A percentile compares a stretch with the other conserved stretches of the same genome.
Evolutionary conservation across 352 stramenopile genomes (phyloP).

Genomic region (Phytophthora citricola): DNA sequence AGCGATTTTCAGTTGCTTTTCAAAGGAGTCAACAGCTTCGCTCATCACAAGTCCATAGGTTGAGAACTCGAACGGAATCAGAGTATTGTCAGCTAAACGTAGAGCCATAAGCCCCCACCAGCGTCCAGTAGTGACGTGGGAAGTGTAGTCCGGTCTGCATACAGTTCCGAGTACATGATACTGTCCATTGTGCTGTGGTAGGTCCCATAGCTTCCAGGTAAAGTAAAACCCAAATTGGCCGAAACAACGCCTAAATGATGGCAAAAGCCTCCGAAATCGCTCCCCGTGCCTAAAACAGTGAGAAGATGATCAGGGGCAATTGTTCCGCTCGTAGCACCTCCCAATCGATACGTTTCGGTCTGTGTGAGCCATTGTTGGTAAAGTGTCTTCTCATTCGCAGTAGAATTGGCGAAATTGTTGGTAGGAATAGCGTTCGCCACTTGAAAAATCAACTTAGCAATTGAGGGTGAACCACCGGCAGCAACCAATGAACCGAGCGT

Average conservation of each 20-base stretch:
- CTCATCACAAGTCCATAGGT: constrained; percentile 61
- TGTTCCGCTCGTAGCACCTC: constrained; percentile 27
- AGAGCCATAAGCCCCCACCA: constrained; percentile 66
- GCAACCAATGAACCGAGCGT: constrained; percentile 62
- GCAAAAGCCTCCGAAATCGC: constrained; percentile 80
- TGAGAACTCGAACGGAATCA: constrained; percentile 70
- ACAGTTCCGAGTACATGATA: constrained; percentile 70
- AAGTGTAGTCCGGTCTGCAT: constrained; percentile 55
- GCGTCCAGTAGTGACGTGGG: constrained; percentile 47
- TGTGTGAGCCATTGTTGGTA: constrained; percentile 50
- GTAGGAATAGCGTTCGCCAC: constrained; percentile 61
- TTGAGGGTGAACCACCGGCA: constrained; percentile 69
- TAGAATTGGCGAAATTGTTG: constrained; percentile 46
- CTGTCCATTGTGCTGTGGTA: constrained; percentile 90
- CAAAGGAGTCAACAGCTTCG: constrained; percentile 38
- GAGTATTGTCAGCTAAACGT: constrained; percentile 46
- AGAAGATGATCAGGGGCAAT: constrained; percentile 52
- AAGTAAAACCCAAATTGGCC: constrained; percentile 66
- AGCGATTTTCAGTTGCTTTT: constrained; percentile 22
- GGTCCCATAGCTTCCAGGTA: constrained; percentile 55
- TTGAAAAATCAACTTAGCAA: constrained; percentile 64
- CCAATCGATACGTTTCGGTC: constrained; percentile 31
- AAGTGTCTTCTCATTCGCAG: constrained; percentile 32
- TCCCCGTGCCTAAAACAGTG: constrained; percentile 56
- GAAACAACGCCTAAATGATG: constrained; percentile 82